Base-by-base conservation (phyloP, 495 filamentous ascomycete genomes). In the Annulohypoxylon nitens region DNA sequence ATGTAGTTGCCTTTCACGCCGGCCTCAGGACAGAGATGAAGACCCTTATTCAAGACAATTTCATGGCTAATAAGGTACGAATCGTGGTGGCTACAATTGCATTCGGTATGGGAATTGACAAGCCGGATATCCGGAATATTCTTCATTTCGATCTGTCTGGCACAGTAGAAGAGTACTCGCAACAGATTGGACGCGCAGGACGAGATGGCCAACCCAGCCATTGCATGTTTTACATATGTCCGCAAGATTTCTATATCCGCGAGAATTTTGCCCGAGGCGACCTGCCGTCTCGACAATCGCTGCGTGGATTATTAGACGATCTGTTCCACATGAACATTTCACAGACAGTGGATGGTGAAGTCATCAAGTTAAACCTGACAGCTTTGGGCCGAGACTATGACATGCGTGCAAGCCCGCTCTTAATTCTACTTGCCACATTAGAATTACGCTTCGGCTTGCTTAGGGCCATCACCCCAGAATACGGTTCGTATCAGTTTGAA, bases 51-150 rank as follows among this genome's bases (percentile, higher is more conserved):
- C 88, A 90, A 69, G 85, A 89, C 0, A 76, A 79, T 0, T 90
- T 90, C 64, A 87, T 90, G 86, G 75, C 73, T 5, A 76, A 76
- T 10, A 75, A 77, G 3, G 75, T 85, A 43, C 66, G 83, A 7
- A 83, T 88, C 18, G 86, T 89, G 33, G 86, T 87, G 6, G 88
- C 87, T 14, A 90, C 88, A 0, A 89, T 90, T 63, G 88, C 88
- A 9, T 89, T 90, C 41, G 87, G 87, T 14, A 88, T 89, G 87
- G 87, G 87, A 0, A 88, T 89, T 30, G 87, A 89, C 66, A 90
- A 90, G 70, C 41, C 86, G 0, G 79, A 88, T 58, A 89, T 90
- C 48, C 79, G 88, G n/a, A 89, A 88, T 61, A 78, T 90, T 34
- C 76, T 89, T 7, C 87, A 90, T 65, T 88, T 84, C 73, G 83